Base-by-base conservation (phyloP, 768 basidiomycete species). In the Termitomyces sp. region DNA sequence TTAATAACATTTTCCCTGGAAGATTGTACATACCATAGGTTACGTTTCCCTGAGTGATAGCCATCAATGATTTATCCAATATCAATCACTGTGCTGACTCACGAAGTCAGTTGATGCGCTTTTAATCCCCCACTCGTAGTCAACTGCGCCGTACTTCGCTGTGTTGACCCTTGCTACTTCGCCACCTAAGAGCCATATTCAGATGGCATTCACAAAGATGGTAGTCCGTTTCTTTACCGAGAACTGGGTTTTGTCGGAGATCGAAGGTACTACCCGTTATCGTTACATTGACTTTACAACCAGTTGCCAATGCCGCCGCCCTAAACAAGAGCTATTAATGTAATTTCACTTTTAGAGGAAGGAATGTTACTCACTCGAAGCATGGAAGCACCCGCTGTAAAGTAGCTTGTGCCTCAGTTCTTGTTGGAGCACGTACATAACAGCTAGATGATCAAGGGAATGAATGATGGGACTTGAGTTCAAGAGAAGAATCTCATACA, bases 61-160 rank as follows among this genome's bases (percentile, higher is more conserved):
- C 47, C 40, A 30, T 41, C n/a, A 33, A 6, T 33, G 4, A 56
- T 6, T 16, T 6, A 23, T n/a, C 33, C n/a, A 23, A 36, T 18
- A 41, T 12, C 58, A n/a, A 20, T 35, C 52, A 7, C 41, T 18
- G 28, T 30, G 35, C 52, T 41, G 6, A 74, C 88, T 75, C 64
- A 91, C 91, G 63, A 93, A 93, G 68, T 93, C 91, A 3, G 91
- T 93, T 5, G 89, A 93, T 13, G 89, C 91, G 48, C 79, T 79
- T 5, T 75, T 72, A 64, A 88, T 88, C 47, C 89, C 86, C 79
- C 82, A 85, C 60, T 82, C 79, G 65, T 85, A 82, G 67, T 88
- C 85, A 56, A 88, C 76, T 3, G 72, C 71, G 0, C 87, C 88
- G 59, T 85, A 88, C 56, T 82, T 82, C 61, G 81, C 84, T 18